These are phyloP conservation scores for Leucocoprinus birnbaumii DNA, from an alignment of 768 basidiomycete species.

Conservation along the genomic window DNA sequence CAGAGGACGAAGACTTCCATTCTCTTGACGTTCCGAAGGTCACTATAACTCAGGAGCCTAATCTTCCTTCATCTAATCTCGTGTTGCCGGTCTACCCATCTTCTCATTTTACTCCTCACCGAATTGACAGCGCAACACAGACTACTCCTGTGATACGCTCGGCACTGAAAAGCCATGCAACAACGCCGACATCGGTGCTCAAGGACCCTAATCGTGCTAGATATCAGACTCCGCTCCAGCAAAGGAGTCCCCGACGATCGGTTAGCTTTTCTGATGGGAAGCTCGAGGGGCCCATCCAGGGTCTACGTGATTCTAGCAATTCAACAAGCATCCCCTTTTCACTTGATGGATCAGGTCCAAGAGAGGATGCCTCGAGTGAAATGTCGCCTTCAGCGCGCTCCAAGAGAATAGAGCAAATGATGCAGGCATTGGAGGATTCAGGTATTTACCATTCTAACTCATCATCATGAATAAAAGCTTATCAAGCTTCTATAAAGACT, in stretches of 20 bases:
- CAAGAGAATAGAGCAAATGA: slow-evolving; percentile 78
- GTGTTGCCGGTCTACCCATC: background rate
- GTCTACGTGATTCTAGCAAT: slow-evolving; percentile 32
- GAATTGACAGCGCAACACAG: slow-evolving; percentile 2
- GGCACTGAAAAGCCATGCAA: slow-evolving; percentile 38
- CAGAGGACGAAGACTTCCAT: slow-evolving; percentile 33
- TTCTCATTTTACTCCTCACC: slow-evolving; percentile 6
- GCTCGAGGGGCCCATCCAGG: slow-evolving; percentile 83
- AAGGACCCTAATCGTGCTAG: slow-evolving; percentile 48
- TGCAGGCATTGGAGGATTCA: slow-evolving; percentile 68
- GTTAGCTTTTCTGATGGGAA: slow-evolving; percentile 98
- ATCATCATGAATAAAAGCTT: slow-evolving; percentile 3
- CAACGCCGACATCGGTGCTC: slow-evolving; percentile 59
- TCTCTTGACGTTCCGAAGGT: slow-evolving; percentile 4
- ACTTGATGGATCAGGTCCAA: slow-evolving; percentile 11
- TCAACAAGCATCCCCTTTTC: slow-evolving; percentile 1
- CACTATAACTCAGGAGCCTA: slow-evolving; percentile 2
- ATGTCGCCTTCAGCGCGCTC: slow-evolving; percentile 65
- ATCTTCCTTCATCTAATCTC: slow-evolving; percentile 3
- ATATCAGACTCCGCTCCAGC: slow-evolving; percentile 54
- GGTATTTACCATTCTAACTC: slow-evolving; percentile 39
- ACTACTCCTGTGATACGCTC: slow-evolving; percentile 40
- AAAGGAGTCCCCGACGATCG: slow-evolving; percentile 61
- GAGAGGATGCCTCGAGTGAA: slow-evolving; percentile 23
- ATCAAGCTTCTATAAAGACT: slow-evolving; percentile 23